These are phyloP conservation scores for Penicillium roqueforti DNA, from an alignment of 495 filamentous ascomycete genomes.

Conservation along the genomic window DNA sequence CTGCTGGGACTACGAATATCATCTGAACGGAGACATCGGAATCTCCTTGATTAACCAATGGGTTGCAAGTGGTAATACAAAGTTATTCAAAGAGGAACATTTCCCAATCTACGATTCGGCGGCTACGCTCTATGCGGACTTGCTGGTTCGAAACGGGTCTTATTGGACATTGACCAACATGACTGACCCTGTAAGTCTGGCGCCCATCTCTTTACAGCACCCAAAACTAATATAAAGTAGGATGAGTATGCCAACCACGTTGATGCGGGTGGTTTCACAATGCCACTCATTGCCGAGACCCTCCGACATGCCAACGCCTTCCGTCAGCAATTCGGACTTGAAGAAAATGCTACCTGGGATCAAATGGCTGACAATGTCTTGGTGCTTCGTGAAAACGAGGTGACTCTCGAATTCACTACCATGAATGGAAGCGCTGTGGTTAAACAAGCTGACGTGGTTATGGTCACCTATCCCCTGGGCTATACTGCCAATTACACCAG, in stretches of 20 bases:
- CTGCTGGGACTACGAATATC: slow-evolving; percentile 59
- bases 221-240: slow-evolving; percentile 19
- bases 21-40: slow-evolving; percentile 71
- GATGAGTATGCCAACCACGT: slow-evolving; percentile 73
- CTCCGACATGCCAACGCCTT: slow-evolving; percentile 53
- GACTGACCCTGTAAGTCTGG: slow-evolving; percentile 62
- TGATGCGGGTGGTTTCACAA: slow-evolving; percentile 70
- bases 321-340: slow-evolving; percentile 52
- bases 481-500: slow-evolving; percentile 52
- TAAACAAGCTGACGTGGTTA: slow-evolving; percentile 63
- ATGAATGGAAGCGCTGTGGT: slow-evolving; percentile 62
- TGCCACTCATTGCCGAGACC: slow-evolving; percentile 59
- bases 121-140: slow-evolving; percentile 52
- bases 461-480: slow-evolving; percentile 55
- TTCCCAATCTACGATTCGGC: slow-evolving; percentile 59
- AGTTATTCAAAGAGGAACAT: slow-evolving; percentile 47
- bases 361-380: slow-evolving; percentile 52
- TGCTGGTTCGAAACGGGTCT: slow-evolving; percentile 53
- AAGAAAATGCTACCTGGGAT: slow-evolving; percentile 46
- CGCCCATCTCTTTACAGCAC: not conserved
- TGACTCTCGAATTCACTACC: slow-evolving; percentile 66
- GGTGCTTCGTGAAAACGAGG: slow-evolving; percentile 52
- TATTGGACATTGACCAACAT: slow-evolving; percentile 58
- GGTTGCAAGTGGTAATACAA: slow-evolving; percentile 55
- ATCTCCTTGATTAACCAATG: slow-evolving; percentile 58